phyloP scores from a whole-genome alignment of 2,329 filamentous ascomycete species.

The Exophiala aquamarina region DNA sequence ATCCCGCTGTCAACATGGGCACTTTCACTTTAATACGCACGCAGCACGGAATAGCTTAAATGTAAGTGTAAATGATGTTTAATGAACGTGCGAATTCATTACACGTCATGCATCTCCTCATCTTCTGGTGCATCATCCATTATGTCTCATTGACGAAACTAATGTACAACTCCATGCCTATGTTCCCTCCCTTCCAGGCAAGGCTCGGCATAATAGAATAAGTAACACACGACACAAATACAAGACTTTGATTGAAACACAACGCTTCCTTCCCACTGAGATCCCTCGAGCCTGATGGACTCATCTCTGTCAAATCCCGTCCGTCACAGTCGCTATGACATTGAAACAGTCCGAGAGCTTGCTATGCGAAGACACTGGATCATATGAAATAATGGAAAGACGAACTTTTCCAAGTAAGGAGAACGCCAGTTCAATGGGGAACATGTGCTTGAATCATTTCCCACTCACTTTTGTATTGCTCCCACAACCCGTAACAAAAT shows the following conservation, averaged over 20 bases:
- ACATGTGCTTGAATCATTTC: constrained; percentile 6
- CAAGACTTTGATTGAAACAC: too few relatives aligned
- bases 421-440: constrained; percentile 18
- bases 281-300: not conserved
- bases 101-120: not conserved
- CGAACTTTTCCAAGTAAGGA: constrained; percentile 24
- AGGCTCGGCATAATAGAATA: too few relatives aligned
- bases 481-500: constrained; percentile 10
- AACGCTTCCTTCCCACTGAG: too few relatives aligned
- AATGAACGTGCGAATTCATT: not conserved
- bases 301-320: constrained; percentile 5
- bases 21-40: too few relatives aligned
- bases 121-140: constrained; percentile 3
- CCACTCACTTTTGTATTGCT: constrained; percentile 21
- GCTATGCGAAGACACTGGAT: constrained; percentile 21
- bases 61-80: constrained; percentile 2
- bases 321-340: too few relatives aligned
- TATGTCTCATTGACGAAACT: constrained; percentile 17
- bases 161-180: constrained; percentile 18
- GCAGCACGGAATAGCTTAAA: too few relatives aligned
- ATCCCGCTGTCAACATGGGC: too few relatives aligned
- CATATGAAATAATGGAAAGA: constrained; percentile 10
- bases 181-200: too few relatives aligned
- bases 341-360: constrained; percentile 15
- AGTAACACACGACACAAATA: too few relatives aligned